These are phyloP conservation scores for Diaporthe sp. DNA, from an alignment of 2,329 filamentous ascomycete genomes.

Conservation along the genomic window DNA sequence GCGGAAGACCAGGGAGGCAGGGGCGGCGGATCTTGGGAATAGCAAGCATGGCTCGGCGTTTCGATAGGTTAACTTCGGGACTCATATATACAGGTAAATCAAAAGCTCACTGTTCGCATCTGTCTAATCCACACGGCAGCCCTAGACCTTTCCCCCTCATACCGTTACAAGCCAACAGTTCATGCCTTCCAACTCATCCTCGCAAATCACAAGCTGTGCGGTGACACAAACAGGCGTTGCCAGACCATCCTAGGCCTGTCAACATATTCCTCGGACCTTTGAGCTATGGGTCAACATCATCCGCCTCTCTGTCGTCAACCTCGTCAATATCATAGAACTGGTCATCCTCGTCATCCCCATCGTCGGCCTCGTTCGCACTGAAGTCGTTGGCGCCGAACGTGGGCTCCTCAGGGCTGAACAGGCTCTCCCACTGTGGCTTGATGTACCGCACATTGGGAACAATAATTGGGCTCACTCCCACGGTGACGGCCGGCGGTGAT, in stretches of 20 bases:
- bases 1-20: not conserved
- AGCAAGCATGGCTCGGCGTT: constrained; percentile 41
- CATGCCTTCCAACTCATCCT: not conserved
- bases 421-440: constrained; percentile 18
- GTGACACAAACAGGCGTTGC: too few relatives aligned
- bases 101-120: constrained; percentile 15
- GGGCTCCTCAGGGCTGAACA: not conserved
- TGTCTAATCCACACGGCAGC: not conserved
- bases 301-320: not conserved
- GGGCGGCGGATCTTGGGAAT: constrained; percentile 8
- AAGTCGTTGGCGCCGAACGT: not conserved
- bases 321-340: not conserved
- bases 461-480: not conserved
- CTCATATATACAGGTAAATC: constrained; percentile 36
- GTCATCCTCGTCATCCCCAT: not conserved
- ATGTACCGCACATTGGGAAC: not conserved
- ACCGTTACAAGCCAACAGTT: not conserved
- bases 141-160: not conserved
- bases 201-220: too few relatives aligned
- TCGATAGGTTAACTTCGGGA: constrained; percentile 30
- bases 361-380: constrained; percentile 15
- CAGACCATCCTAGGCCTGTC: too few relatives aligned
- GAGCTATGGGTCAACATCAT: not conserved
- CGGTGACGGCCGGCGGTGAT: not conserved
- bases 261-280: not conserved